phyloP scores from a whole-genome alignment of 768 basidiomycete species.

The Suillus lakei region DNA sequence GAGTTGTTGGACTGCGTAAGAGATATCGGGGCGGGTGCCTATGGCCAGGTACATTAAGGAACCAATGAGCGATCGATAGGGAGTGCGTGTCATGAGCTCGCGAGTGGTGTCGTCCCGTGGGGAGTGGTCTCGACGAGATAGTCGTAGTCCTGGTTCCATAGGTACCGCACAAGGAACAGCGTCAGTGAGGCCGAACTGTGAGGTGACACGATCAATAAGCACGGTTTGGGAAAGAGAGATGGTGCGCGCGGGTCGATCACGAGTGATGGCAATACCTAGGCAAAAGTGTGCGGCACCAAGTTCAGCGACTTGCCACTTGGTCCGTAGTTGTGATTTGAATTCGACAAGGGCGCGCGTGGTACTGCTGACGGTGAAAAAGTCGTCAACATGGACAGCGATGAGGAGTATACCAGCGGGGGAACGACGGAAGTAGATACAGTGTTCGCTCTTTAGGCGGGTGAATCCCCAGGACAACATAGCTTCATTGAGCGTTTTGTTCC shows the following conservation, averaged over 20 bases:
- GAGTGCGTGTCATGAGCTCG: not conserved
- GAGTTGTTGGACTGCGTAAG: constrained; percentile 26
- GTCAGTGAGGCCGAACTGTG: constrained; percentile 27
- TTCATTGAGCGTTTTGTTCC: constrained; percentile 1
- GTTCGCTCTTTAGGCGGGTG: not conserved
- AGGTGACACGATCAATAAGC: constrained; percentile 25
- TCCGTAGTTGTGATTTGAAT: too few species aligned
- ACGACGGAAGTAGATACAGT: too few species aligned
- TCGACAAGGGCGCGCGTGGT: too few species aligned
- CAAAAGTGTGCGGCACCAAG: too few species aligned
- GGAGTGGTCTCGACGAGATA: not conserved
- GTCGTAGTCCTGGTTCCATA: constrained; percentile 15
- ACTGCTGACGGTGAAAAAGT: too few species aligned
- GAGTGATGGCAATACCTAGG: constrained; percentile 26
- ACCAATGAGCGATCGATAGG: constrained; percentile 11
- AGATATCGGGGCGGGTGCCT: constrained; percentile 35
- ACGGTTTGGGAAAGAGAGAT: constrained; percentile 24
- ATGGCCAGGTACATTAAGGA: constrained; percentile 34
- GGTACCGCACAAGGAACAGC: constrained; percentile 26
- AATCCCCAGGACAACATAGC: constrained; percentile 3
- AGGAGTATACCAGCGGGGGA: too few species aligned
- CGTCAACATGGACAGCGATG: too few species aligned
- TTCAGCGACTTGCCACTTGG: too few species aligned
- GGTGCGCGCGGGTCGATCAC: constrained; percentile 13
- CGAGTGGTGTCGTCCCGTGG: too few species aligned